A percentile compares a stretch with the other conserved stretches of the same genome.
These are phyloP conservation scores for Ganoderma lucidum DNA, from an alignment of 1,284 basidiomycete species.

Conservation along the genomic window DNA sequence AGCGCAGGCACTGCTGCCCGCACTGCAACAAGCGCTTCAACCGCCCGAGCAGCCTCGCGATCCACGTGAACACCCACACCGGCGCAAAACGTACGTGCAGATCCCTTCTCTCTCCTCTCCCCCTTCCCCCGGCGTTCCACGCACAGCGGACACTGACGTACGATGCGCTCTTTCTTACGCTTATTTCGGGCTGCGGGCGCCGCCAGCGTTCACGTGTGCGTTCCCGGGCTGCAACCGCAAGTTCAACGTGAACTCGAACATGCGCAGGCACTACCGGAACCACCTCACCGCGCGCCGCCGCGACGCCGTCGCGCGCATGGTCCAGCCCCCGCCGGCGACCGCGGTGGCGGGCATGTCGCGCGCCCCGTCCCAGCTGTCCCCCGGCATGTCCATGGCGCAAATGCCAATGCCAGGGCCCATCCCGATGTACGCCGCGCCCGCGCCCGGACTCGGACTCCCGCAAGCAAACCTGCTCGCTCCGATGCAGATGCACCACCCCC, in stretches of 20 bases:
- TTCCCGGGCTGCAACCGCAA: slow-evolving; percentile 48
- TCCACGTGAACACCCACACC: slow-evolving; percentile 52
- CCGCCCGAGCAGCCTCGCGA: slow-evolving; percentile 52
- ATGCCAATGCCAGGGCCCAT: not conserved
- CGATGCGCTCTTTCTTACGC: too few relatives aligned
- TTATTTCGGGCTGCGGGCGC: too few relatives aligned
- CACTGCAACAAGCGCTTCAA: slow-evolving; percentile 53
- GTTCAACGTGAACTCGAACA: slow-evolving; percentile 55
- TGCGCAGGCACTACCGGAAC: slow-evolving; percentile 51
- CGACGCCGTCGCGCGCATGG: slow-evolving; percentile 33
- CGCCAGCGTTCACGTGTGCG: slow-evolving; percentile 46
- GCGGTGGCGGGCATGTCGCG: not conserved
- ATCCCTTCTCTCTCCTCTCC: not conserved
- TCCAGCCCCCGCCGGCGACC: slow-evolving; percentile 22
- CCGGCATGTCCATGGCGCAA: slow-evolving; percentile 4
- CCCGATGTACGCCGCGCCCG: not conserved
- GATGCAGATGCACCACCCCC: slow-evolving; percentile 10
- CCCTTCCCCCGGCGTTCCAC: not conserved
- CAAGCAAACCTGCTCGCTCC: slow-evolving; percentile 7
- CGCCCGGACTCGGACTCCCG: not conserved
- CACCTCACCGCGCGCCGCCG: slow-evolving; percentile 40
- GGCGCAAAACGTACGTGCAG: slow-evolving; percentile 48
- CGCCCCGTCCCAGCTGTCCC: slow-evolving; percentile 14
- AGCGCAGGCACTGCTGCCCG: slow-evolving; percentile 46
- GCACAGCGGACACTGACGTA: slow-evolving; percentile 1